A percentile compares a stretch with the other conserved stretches of the same genome.
phyloP scores from a whole-genome alignment of 2,329 filamentous ascomycete species.

The Cordyceps pruinosa region DNA sequence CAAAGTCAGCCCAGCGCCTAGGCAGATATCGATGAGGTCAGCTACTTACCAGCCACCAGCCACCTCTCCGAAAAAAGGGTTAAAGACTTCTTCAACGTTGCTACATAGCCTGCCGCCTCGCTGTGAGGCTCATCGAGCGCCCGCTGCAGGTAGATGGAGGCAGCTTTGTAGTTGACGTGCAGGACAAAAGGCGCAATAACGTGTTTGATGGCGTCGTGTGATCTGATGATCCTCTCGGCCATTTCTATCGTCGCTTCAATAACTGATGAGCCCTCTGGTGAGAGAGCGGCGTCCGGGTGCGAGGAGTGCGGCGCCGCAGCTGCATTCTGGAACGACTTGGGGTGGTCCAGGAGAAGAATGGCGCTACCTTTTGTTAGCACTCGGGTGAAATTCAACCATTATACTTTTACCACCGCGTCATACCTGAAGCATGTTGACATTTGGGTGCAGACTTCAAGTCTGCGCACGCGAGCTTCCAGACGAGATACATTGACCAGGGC shows the following conservation, averaged over 20 bases:
- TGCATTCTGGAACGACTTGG: neutral
- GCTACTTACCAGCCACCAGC: slow-evolving; percentile 5
- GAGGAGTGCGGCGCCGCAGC: too few relatives aligned
- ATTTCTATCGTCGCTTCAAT: neutral
- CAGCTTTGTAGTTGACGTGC: slow-evolving; percentile 7
- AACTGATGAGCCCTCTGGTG: neutral
- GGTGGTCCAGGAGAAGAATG: slow-evolving; percentile 4
- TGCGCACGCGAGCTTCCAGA: slow-evolving; percentile 12
- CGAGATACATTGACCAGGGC: slow-evolving; percentile 13
- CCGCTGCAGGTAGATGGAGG: neutral
- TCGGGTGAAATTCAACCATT: too few relatives aligned
- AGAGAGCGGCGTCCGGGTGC: neutral
- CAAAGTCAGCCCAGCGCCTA: neutral
- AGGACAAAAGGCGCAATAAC: neutral
- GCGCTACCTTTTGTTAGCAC: neutral
- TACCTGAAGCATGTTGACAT: slow-evolving; percentile 16
- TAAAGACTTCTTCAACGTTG: neutral
- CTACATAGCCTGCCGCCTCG: neutral
- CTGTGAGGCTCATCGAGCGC: neutral
- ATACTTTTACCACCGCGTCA: neutral
- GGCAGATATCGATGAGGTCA: neutral
- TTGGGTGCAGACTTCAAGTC: slow-evolving; percentile 14
- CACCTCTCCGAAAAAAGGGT: neutral
- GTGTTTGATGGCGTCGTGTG: neutral
- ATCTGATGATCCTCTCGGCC: neutral